These are phyloP conservation scores for Calonectria leucothoes DNA, from an alignment of 2,329 filamentous ascomycete species.

Conservation along the genomic window DNA sequence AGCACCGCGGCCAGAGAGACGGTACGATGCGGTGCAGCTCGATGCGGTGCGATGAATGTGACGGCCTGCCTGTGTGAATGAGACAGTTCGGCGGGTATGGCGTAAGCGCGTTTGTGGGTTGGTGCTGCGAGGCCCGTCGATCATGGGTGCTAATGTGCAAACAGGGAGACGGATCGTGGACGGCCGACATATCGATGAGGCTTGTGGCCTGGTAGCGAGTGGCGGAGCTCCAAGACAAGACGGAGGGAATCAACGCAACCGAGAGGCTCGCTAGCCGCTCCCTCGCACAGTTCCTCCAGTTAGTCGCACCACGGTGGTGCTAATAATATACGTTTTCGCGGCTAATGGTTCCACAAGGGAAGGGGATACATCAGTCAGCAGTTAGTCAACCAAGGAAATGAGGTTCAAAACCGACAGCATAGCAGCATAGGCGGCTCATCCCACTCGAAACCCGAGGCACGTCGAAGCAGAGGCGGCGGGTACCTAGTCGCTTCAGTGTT, in stretches of 20 bases:
- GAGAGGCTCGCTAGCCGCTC: constrained; percentile 10
- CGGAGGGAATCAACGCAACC: constrained; percentile 4
- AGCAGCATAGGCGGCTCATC: neutral
- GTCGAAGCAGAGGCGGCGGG: neutral
- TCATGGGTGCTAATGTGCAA: constrained; percentile 27
- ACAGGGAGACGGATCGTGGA: constrained; percentile 13
- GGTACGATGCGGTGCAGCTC: constrained; percentile 1
- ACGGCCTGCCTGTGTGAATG: neutral
- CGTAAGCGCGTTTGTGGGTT: constrained; percentile 43
- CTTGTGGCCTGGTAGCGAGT: constrained; percentile 9
- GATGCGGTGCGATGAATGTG: neutral
- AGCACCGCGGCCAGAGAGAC: neutral
- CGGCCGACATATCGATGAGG: neutral
- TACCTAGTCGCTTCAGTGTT: neutral
- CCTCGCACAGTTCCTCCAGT: neutral
- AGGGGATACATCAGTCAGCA: neutral
- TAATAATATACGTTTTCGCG: constrained; percentile 10
- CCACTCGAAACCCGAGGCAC: neutral
- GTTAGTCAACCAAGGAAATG: neutral
- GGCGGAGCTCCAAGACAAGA: constrained; percentile 12
- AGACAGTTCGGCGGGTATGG: constrained; percentile 34
- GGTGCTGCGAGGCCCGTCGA: constrained; percentile 31
- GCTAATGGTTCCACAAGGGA: neutral
- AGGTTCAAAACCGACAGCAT: neutral
- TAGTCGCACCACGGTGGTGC: neutral